phyloP scores from a whole-genome alignment of 257 asterid species.

The Salvia miltiorrhiza region DNA sequence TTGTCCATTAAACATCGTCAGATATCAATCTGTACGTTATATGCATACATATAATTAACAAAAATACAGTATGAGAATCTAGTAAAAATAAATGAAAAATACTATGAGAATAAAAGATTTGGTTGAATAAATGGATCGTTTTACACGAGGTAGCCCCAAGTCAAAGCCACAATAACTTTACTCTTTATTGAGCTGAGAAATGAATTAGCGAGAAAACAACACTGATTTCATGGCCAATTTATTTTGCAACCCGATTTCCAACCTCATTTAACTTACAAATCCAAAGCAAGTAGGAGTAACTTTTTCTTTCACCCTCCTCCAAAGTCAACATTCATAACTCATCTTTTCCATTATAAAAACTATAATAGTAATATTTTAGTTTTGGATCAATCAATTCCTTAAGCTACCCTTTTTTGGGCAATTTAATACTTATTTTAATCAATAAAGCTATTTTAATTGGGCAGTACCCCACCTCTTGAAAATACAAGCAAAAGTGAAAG shows the following conservation, averaged over 20 bases:
- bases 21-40: too few species aligned
- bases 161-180: constrained; percentile 21
- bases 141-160: constrained; percentile 30
- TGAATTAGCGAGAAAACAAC: not conserved
- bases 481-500: constrained; percentile 16
- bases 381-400: not conserved
- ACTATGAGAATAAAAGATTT: not conserved
- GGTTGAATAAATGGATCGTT: constrained; percentile 11
- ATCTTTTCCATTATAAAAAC: constrained; percentile 1
- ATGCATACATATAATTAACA: too few species aligned
- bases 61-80: too few species aligned
- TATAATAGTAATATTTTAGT: not conserved
- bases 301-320: constrained; percentile 26
- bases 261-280: constrained; percentile 24
- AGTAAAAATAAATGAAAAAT: too few species aligned
- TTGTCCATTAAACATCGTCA: too few species aligned
- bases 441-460: too few species aligned
- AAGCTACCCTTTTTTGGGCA: not conserved
- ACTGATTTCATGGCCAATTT: constrained; percentile 41
- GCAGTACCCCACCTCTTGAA: constrained; percentile 22
- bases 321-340: constrained; percentile 44
- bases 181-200: constrained; percentile 24
- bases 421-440: too few species aligned
- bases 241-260: constrained; percentile 36
- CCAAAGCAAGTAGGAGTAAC: constrained; percentile 21